Conservation (phyloP, 495 filamentous ascomycete species). For the Aspergillus nidulans region DNA sequence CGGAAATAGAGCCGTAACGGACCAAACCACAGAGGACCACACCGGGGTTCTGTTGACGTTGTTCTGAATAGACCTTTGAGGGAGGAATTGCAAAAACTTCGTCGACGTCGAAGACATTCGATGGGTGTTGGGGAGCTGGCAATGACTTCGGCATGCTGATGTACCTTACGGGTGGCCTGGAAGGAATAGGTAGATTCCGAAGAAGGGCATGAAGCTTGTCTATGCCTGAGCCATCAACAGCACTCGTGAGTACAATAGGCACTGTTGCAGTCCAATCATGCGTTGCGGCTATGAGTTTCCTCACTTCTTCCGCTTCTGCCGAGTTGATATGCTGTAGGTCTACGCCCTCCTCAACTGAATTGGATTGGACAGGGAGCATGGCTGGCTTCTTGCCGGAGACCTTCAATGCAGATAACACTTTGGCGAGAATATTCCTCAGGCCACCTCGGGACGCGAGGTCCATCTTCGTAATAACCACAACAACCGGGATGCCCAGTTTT, state of each 20-base stretch:
- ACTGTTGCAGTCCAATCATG: slow-evolving; percentile 53
- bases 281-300: slow-evolving; percentile 40
- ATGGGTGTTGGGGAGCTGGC: slow-evolving; percentile 35
- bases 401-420: slow-evolving; percentile 75
- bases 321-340: slow-evolving; percentile 35
- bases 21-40: slow-evolving; percentile 80
- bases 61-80: slow-evolving; percentile 42
- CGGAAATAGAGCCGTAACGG: slow-evolving; percentile 67
- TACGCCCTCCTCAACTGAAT: slow-evolving; percentile 23
- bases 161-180: slow-evolving; percentile 38
- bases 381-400: slow-evolving; percentile 64
- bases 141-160: slow-evolving; percentile 16
- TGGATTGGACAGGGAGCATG: slow-evolving; percentile 53
- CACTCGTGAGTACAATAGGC: slow-evolving; percentile 84
- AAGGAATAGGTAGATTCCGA: slow-evolving; percentile 68
- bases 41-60: slow-evolving; percentile 41
- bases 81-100: slow-evolving; percentile 67
- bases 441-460: slow-evolving; percentile 74
- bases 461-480: slow-evolving; percentile 84
- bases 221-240: slow-evolving; percentile 80
- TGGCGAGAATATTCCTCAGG: slow-evolving; percentile 63
- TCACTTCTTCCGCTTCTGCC: slow-evolving; percentile 48
- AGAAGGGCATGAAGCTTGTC: slow-evolving; percentile 77
- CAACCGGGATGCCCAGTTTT: slow-evolving; percentile 66
- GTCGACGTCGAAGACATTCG: slow-evolving; percentile 77